These are phyloP conservation scores for Yamadazyma sp. DNA, from an alignment of 805 yeast genomes.

Conservation along the genomic window DNA sequence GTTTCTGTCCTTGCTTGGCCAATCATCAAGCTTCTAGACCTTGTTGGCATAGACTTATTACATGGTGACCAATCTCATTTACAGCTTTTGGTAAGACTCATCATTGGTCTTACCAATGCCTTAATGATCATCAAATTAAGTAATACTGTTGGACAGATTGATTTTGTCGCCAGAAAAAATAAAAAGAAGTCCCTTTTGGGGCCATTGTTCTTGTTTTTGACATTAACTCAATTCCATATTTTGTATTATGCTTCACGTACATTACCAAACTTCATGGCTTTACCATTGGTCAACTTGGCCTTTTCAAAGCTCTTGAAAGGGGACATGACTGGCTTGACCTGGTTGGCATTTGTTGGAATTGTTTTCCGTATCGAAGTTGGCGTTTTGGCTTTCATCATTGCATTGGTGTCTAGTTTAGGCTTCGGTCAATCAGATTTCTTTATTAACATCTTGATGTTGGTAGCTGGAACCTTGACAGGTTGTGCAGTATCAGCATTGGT, in stretches of 20 bases:
- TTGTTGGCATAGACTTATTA: conserved; percentile 20
- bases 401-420: conserved; percentile 40
- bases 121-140: conserved; percentile 51
- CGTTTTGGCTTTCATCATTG: conserved; percentile 48
- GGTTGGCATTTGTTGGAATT: conserved; percentile 60
- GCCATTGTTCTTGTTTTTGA: conserved; percentile 58
- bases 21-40: conserved; percentile 10
- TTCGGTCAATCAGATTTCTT: conserved; percentile 46
- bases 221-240: conserved; percentile 72
- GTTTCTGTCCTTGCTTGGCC: conserved; percentile 49
- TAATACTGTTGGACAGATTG: conserved; percentile 23
- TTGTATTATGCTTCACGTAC: conserved; percentile 79
- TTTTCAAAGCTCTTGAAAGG: conserved; percentile 51
- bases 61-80: conserved; percentile 38
- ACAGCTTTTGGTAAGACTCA: conserved; percentile 54
- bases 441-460: conserved; percentile 34
- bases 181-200: conserved; percentile 29
- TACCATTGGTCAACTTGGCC: conserved; percentile 67
- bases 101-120: conserved; percentile 64
- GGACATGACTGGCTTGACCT: conserved; percentile 43
- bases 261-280: conserved; percentile 80
- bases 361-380: conserved; percentile 74
- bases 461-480: conserved; percentile 41
- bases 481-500: conserved; percentile 43
- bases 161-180: conserved; percentile 17